Evolutionary conservation across 1,139 yeast genomes (phyloP), one percentile per base, ranked within the genome.

Genomic region (Yamadazyma blattariae): DNA sequence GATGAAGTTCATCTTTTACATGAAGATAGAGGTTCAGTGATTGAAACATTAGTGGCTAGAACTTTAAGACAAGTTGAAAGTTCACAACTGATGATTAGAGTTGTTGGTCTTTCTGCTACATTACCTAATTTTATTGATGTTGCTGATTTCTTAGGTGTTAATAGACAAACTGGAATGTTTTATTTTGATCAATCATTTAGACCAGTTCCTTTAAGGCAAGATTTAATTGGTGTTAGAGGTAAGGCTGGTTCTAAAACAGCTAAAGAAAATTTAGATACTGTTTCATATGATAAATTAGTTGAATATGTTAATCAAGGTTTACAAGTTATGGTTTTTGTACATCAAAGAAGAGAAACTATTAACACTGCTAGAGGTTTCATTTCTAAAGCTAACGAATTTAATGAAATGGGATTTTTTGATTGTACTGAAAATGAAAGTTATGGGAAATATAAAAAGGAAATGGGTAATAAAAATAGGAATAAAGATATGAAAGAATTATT

Each of bases 11-110:
- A 92, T 71, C 67, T 92, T 50, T 71, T 92, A 41, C 97, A 94
- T 53, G 99, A 92, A 74, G 99, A 94, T 42, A 78, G 98, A 64
- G 99, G 99, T 45, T 88, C 97, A 3, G 98, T 92, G 8, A 87
- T 92, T 41, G 99, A 92, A 57, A 88, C 97, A 0, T 69, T 92
- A 41, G 97, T 92, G 7, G 97, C 98, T 0, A 77, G 99, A 59
- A 94, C 98, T 0, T 70, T 90, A 43, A 70, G 98, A 42, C 97
- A 90, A 53, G 97, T 92, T 7, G 97, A 92, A 57, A 79, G 95
- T 42, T 77, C 94, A 0, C 98, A 92, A 56, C 82, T 86, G 41
- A 85, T 90, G 94, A 92, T 94, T 40, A 70, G 98, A 47, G 92
- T 94, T 22, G 84, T 92, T n/a, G 99, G 98, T 45, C 71, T 92